phyloP scores from a whole-genome alignment of 805 yeast species.

The Barnettozyma siamensis region DNA sequence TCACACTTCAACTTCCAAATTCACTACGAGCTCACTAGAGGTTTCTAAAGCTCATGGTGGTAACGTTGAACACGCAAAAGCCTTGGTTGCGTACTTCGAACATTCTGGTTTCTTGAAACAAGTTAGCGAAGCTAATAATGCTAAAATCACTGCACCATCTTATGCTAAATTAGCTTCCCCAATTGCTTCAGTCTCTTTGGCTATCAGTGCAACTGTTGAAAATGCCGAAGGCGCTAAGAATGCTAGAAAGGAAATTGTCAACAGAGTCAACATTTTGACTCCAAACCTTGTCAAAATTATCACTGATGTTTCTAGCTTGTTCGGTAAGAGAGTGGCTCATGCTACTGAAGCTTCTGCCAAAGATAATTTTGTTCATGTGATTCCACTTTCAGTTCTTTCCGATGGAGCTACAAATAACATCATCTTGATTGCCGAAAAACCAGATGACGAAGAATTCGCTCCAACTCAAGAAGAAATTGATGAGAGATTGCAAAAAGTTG shows the following conservation, averaged over 20 bases:
- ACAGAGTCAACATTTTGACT: conserved; percentile 62
- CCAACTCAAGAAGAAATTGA: conserved; percentile 59
- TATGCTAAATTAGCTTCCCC: conserved; percentile 38
- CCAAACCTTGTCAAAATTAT: conserved; percentile 59
- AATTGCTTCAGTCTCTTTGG: conserved; percentile 45
- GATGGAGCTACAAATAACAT: conserved; percentile 39
- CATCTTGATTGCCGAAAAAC: conserved; percentile 46
- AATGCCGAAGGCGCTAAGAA: conserved; percentile 46
- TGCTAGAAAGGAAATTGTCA: conserved; percentile 69
- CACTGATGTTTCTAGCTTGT: conserved; percentile 62
- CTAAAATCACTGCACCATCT: conserved; percentile 44
- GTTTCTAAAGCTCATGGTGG: conserved; percentile 88
- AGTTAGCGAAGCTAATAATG: conserved; percentile 37
- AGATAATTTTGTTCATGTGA: conserved; percentile 45
- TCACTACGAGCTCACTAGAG: conserved; percentile 63
- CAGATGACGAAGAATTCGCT: conserved; percentile 59
- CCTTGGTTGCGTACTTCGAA: conserved; percentile 61
- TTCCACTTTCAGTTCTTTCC: conserved; percentile 50
- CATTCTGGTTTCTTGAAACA: conserved; percentile 41
- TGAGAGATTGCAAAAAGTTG: conserved; percentile 48
- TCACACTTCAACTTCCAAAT: conserved; percentile 51
- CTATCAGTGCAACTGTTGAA: conserved; percentile 49
- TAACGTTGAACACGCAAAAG: conserved; percentile 67
- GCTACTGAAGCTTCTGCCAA: conserved; percentile 37
- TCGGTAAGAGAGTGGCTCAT: conserved; percentile 40